Evolutionary conservation across 805 yeast species (phyloP), one percentile per base, ranked within the genome.

Genomic region (Kazachstania viticola): DNA sequence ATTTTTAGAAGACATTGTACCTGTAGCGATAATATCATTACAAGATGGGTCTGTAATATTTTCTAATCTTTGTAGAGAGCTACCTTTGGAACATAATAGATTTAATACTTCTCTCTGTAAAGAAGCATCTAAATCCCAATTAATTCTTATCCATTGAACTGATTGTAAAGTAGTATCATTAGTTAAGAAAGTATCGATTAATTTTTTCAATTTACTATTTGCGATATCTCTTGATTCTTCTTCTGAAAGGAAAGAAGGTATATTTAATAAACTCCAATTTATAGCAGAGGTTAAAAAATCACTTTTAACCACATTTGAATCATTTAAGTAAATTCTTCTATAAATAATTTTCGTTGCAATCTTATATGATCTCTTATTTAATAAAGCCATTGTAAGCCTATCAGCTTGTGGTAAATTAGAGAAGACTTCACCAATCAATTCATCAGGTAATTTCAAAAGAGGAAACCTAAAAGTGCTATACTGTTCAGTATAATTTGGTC

Each of bases 21-120:
- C 57, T 17, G 32, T 33, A 5, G 56, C 49, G 14, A 63, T 52
- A 4, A 57, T 56, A 16, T 49, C 52, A 37, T 58, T 60, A 32
- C 64, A 53, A 9, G 39, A 27, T 15, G 65, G 62, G 27, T 60
- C 60, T 2, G 65, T 62, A 9, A 63, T 55, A 38, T 62, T 63
- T 42, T 63, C 68, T 25, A 63, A 34, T 23, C 61, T 37, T 30
- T 45, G 45, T 11, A 62, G 38, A 14, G 61, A 50, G 18, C 41
- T 35, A 2, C 60, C 57, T 17, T 47, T 33, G 4, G 42, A 35
- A 16, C 60, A 47, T 9, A 62, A 30, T 3, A 53, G 21, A 3
- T 34, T 32, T 4, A 62, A 32, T n/a, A 63, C 47, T 13, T 35
- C 31, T 27, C 35, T 46, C 37, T 62, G 67, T 11, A 51, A 32